Evolutionary conservation across 805 yeast species (phyloP), one percentile per base, ranked within the genome.

Genomic region (Candida oleophila): DNA sequence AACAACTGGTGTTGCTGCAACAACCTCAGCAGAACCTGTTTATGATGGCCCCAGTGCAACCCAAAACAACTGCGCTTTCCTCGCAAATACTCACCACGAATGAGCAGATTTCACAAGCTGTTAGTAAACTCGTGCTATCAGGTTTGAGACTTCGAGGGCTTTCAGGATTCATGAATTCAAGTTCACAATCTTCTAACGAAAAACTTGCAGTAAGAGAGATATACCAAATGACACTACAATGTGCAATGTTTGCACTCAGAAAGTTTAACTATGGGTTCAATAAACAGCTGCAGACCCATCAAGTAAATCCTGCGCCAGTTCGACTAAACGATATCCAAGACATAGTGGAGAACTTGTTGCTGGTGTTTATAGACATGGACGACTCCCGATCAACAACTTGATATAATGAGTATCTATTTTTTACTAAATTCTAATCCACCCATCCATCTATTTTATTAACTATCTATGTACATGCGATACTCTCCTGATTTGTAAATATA

Each of bases 131-230:
- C 8, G 62, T 71, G 14, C 56, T 66, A n/a, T 68, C 75, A 15
- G 77, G 76, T 7, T 56, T 73, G 18, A 58, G 77, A 44, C 61
- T 73, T 12, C 60, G 77, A 36, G 77, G 76, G 4, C 54, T 71
- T 30, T 57, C 67, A 14, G 45, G 47, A 21, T 49, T 55, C 44
- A 47, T 51, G 22, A 49, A 43, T 41, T 47, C 54, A 16, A 50
- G 62, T 11, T 42, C 51, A 7, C 40, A 37, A 16, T 2, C 9
- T 11, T 42, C 45, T 11, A 69, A 68, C 47, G 73, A 71, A 35
- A 65, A 61, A 43, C 46, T 71, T 15, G 62, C 68, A 30, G 61
- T 69, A 16, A 66, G 68, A 42, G 77, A 72, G 47, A 62, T 70
- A 7, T 70, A 69, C 53, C 71, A 66, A 39, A 70, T 70, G 74